Conservation (phyloP, 176 grass and related monocot genomes). For the Juncus inflexus region DNA sequence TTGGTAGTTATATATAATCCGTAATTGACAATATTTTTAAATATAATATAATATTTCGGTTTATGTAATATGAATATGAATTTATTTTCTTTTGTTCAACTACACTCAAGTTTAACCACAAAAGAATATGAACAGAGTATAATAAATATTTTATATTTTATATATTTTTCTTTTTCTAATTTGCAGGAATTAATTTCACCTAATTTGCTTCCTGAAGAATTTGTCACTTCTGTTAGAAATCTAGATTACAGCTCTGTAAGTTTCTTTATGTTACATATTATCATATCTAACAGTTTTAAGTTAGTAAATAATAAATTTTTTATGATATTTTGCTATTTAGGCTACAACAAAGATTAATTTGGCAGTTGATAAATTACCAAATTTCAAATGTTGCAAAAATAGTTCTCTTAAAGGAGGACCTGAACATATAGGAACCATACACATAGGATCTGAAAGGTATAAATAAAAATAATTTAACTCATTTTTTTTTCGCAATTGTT, state of each 20-base stretch:
- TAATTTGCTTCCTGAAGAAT: conserved; percentile 58
- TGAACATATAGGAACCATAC: conserved; percentile 94
- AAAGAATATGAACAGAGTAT: conserved; percentile 7
- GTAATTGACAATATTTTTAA: too few species aligned
- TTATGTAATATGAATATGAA: too few species aligned
- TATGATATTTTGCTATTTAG: conserved; percentile 27
- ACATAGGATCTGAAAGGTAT: conserved; percentile 95
- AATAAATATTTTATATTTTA: conserved; percentile 15
- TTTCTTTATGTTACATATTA: conserved; percentile 8
- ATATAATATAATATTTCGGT: too few species aligned
- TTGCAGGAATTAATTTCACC: conserved; percentile 65
- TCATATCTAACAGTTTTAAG: too few species aligned
- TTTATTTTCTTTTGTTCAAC: too few species aligned
- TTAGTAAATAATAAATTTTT: background rate
- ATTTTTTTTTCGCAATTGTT: background rate
- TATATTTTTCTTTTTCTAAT: conserved; percentile 10
- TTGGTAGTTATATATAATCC: conserved; percentile 44
- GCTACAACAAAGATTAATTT: conserved; percentile 98
- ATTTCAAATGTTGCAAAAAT: conserved; percentile 71
- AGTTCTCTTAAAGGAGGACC: conserved; percentile 54
- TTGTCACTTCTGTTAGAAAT: conserved; percentile 67
- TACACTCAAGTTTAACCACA: background rate
- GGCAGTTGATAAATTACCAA: conserved; percentile 85
- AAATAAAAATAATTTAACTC: background rate
- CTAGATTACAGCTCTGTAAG: conserved; percentile 99